These are phyloP conservation scores for Tagetes patula DNA, from an alignment of 129 eudicot species.

Conservation along the genomic window DNA sequence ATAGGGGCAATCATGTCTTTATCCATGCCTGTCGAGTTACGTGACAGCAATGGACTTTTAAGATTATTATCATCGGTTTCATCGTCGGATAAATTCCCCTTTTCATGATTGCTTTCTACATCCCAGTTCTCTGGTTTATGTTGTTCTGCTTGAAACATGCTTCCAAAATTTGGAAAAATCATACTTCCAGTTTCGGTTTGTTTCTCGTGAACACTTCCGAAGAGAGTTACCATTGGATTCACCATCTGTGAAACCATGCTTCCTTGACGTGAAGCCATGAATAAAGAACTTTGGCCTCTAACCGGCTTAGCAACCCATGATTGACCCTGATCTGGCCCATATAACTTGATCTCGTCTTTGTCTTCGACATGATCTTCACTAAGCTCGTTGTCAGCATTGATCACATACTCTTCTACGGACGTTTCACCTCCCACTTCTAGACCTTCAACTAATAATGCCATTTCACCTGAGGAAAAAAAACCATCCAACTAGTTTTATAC, in stretches of 20 bases:
- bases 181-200: constrained; percentile 59
- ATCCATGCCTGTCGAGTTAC: constrained; percentile 48
- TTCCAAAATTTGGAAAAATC: constrained; percentile 60
- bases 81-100: constrained; percentile 41
- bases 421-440: constrained; percentile 75
- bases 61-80: constrained; percentile 56
- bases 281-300: constrained; percentile 72
- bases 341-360: constrained; percentile 63
- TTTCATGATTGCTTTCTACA: constrained; percentile 46
- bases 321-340: constrained; percentile 75
- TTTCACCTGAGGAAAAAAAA: constrained; percentile 55
- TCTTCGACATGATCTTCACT: constrained; percentile 46
- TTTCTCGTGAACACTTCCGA: constrained; percentile 88
- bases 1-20: constrained; percentile 37
- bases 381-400: constrained; percentile 62
- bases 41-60: constrained; percentile 66
- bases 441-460: constrained; percentile 88
- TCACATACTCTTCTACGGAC: constrained; percentile 73
- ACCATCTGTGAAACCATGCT: constrained; percentile 55
- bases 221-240: constrained; percentile 77
- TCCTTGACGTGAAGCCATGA: constrained; percentile 59
- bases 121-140: constrained; percentile 58
- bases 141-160: constrained; percentile 64
- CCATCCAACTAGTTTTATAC: not conserved
- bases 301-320: constrained; percentile 91